Percentiles rank a stretch among this genome's conserved stretches.
Evolutionary conservation across 257 asterid species (phyloP).

Genomic region (Nicotiana knightiana): DNA sequence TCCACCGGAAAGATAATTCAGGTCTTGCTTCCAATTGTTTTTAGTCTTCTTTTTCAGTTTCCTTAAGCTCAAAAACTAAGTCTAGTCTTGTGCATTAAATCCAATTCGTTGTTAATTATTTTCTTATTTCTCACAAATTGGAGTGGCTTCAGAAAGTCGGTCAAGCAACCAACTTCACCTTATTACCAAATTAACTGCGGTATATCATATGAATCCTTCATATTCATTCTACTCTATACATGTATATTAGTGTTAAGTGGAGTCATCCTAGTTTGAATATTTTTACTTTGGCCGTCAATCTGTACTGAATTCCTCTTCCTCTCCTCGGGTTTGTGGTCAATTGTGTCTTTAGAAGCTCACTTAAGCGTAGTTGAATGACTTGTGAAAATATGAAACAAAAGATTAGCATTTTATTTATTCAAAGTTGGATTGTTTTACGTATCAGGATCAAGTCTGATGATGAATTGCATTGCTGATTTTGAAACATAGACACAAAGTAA

Average conservation of each 20-base stretch:
- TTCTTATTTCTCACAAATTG: not conserved
- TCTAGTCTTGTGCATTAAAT: not conserved
- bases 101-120: not conserved
- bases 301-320: not conserved
- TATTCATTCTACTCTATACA: not conserved
- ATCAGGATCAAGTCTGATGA: not conserved
- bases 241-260: not conserved
- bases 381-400: not conserved
- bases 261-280: not conserved
- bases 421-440: not conserved
- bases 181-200: not conserved
- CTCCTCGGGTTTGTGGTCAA: not conserved
- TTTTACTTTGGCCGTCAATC: not conserved
- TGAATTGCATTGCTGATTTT: not conserved
- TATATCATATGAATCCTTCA: not conserved
- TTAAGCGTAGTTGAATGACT: not conserved
- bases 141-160: not conserved
- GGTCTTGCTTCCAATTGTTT: not conserved
- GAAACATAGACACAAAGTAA: not conserved
- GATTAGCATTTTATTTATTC: not conserved
- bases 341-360: not conserved
- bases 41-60: not conserved
- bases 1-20: too few species aligned
- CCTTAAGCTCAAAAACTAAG: not conserved
- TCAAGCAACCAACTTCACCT: not conserved